These are phyloP conservation scores for Aspergillus bridgeri DNA, from an alignment of 495 filamentous ascomycete genomes.

Conservation along the genomic window DNA sequence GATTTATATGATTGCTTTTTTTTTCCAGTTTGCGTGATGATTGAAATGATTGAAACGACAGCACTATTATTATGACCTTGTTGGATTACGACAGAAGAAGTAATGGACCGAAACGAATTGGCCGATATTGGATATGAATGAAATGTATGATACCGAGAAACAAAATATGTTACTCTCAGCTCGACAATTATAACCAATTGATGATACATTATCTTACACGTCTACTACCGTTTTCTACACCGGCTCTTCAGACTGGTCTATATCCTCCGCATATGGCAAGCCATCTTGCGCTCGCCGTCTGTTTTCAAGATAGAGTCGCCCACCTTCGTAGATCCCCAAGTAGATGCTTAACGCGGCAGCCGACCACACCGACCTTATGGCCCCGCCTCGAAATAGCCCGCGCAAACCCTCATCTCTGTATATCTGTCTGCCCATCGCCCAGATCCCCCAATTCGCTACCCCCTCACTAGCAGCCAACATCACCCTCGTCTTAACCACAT, in stretches of 20 bases:
- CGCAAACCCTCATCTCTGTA: constrained; percentile 58
- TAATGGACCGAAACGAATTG: not conserved
- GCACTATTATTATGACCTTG: constrained; percentile 1
- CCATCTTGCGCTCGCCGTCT: constrained; percentile 14
- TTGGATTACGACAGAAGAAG: constrained; percentile 1
- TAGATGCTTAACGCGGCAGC: constrained; percentile 78
- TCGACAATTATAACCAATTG: not conserved
- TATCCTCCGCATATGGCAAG: not conserved
- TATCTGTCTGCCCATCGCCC: constrained; percentile 61
- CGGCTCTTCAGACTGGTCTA: not conserved
- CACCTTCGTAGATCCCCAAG: constrained; percentile 80
- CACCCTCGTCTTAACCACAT: constrained; percentile 80
- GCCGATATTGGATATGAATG: not conserved
- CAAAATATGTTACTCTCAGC: not conserved
- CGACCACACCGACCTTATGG: constrained; percentile 75
- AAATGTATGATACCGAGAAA: constrained; percentile 2
- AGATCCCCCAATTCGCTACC: constrained; percentile 14
- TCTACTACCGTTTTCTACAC: too few species aligned
- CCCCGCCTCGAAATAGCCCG: constrained; percentile 76
- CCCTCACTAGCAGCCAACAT: constrained; percentile 53
- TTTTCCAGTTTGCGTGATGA: constrained; percentile 11
- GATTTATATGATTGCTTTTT: not conserved
- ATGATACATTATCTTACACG: not conserved
- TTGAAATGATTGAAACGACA: constrained; percentile 21
- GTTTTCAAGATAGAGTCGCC: constrained; percentile 65